Conservation (phyloP, 352 stramenopile species). For the Phytophthora sp. region DNA sequence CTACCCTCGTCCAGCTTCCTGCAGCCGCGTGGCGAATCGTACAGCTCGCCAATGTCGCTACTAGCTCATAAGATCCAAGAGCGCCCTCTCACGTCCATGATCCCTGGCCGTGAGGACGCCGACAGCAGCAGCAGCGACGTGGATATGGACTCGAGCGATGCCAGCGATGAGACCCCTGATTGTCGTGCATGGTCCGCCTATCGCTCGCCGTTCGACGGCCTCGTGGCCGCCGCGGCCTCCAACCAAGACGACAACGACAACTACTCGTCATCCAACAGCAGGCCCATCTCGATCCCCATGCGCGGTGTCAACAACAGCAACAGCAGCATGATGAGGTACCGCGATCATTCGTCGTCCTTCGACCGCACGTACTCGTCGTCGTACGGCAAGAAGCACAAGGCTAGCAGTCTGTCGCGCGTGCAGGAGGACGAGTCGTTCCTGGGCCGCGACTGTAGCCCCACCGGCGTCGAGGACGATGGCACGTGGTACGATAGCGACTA, state of each 20-base stretch:
- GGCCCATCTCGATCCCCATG: conserved; percentile 72
- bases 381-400: conserved; percentile 53
- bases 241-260: conserved; percentile 56
- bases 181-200: conserved; percentile 46
- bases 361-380: conserved; percentile 38
- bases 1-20: conserved; percentile 63
- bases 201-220: conserved; percentile 69
- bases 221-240: conserved; percentile 63
- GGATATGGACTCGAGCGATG: conserved; percentile 59
- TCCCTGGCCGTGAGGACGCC: conserved; percentile 45
- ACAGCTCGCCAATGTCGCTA: conserved; percentile 43
- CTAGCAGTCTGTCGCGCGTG: conserved; percentile 61
- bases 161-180: conserved; percentile 53
- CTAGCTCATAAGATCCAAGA: conserved; percentile 67
- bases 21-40: conserved; percentile 26
- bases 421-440: conserved; percentile 62
- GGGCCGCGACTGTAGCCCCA: conserved; percentile 69
- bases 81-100: conserved; percentile 74
- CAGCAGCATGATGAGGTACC: conserved; percentile 36
- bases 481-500: conserved; percentile 74
- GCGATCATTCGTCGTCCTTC: conserved; percentile 36
- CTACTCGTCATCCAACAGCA: conserved; percentile 47
- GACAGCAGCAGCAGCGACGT: conserved; percentile 61
- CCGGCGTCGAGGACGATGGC: conserved; percentile 68
- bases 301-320: conserved; percentile 33